Conservation (phyloP, 2,329 filamentous ascomycete genomes). For the Cladosporium sp. region DNA sequence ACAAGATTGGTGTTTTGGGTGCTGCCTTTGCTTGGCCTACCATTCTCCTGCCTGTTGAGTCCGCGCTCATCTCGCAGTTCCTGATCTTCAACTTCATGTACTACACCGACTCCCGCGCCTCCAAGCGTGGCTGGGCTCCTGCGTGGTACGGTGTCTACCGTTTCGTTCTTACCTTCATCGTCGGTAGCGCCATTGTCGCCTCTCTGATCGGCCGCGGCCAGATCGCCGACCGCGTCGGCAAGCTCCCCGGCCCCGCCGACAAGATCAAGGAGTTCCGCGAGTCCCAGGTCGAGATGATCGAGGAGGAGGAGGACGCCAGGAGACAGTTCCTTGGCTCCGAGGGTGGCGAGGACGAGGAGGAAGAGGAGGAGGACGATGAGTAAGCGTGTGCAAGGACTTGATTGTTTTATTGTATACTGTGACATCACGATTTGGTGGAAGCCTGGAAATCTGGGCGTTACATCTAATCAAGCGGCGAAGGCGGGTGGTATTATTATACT, state of each 20-base stretch:
- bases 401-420: conserved; percentile 8
- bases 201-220: conserved; percentile 78
- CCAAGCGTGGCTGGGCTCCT: conserved; percentile 71
- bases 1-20: conserved; percentile 74
- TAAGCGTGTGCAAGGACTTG: conserved; percentile 4
- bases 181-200: conserved; percentile 74
- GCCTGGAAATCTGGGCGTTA: background rate
- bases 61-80: conserved; percentile 82
- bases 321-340: conserved; percentile 26
- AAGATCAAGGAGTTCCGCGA: conserved; percentile 46
- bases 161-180: conserved; percentile 86
- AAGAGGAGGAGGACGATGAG: conserved; percentile 20
- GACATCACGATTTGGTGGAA: background rate
- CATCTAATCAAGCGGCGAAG: background rate
- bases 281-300: conserved; percentile 23
- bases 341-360: conserved; percentile 28
- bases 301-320: conserved; percentile 30
- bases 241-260: conserved; percentile 41
- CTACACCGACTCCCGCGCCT: conserved; percentile 73
- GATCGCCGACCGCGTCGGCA: conserved; percentile 55
- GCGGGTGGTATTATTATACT: background rate
- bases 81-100: conserved; percentile 79
- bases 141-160: conserved; percentile 85
- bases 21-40: conserved; percentile 87
- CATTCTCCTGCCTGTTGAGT: conserved; percentile 74